Conservation (phyloP, 768 basidiomycete genomes). For the Boletellus emodensis region DNA sequence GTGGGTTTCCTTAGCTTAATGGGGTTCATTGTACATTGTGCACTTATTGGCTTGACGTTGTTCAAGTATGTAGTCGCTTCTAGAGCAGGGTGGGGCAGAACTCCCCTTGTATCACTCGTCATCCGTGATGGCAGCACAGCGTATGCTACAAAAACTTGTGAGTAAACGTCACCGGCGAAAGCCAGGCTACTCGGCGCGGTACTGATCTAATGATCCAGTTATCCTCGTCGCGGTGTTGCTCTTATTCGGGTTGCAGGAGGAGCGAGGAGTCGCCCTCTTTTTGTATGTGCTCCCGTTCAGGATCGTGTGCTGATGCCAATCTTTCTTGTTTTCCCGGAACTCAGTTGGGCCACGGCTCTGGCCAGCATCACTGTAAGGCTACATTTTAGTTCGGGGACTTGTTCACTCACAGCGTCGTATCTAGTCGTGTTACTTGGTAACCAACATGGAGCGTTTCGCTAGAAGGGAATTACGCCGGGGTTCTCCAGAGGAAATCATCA, state of each 20-base stretch:
- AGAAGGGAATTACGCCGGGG: neutral
- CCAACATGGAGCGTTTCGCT: conserved; percentile 22
- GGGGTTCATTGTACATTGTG: conserved; percentile 12
- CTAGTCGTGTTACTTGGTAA: conserved; percentile 26
- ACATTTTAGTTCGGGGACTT: neutral
- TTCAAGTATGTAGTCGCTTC: conserved; percentile 17
- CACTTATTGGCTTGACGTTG: conserved; percentile 12
- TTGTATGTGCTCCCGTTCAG: conserved; percentile 3
- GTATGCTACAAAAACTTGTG: conserved; percentile 8
- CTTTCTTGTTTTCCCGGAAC: neutral
- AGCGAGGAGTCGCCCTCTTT: neutral
- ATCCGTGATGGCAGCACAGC: conserved; percentile 15
- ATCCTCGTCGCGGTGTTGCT: neutral
- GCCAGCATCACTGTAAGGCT: conserved; percentile 13
- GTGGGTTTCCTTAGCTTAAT: conserved; percentile 6
- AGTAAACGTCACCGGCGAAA: neutral
- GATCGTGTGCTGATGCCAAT: neutral
- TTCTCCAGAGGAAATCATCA: neutral
- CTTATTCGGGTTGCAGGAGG: neutral
- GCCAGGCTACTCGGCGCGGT: neutral
- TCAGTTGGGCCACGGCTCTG: conserved; percentile 14
- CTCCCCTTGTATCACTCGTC: conserved; percentile 19
- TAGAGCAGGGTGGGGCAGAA: conserved; percentile 15
- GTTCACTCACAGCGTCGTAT: neutral
- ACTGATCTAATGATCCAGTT: neutral